phyloP scores from a whole-genome alignment of 2,329 filamentous ascomycete genomes.

The Chaetothyriales sp. region DNA sequence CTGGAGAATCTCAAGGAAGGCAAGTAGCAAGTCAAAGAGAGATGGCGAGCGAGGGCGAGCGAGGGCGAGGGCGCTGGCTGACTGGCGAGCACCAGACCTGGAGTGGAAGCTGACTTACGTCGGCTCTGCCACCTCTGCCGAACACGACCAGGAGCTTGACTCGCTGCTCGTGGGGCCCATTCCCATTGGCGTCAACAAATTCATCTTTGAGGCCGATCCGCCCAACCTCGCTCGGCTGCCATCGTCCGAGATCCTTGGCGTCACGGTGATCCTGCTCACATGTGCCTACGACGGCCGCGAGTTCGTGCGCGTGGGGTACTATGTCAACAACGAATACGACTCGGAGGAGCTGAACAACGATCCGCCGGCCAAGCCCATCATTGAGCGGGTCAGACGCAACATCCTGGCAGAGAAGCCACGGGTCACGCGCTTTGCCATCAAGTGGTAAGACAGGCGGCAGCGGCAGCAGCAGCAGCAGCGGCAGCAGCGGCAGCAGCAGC shows the following conservation, averaged over 20 bases:
- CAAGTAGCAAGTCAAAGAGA: slow-evolving; percentile 24
- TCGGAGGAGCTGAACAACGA: slow-evolving; percentile 78
- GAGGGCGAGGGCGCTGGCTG: slow-evolving; percentile 12
- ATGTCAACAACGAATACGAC: slow-evolving; percentile 98
- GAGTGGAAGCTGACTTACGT: slow-evolving; percentile 99
- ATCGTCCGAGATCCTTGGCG: slow-evolving; percentile 85
- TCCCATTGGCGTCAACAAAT: slow-evolving; percentile 95
- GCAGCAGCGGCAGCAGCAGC: too few relatives aligned
- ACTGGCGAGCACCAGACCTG: slow-evolving; percentile 50
- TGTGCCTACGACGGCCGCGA: slow-evolving; percentile 94
- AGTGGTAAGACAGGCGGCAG: slow-evolving; percentile 54
- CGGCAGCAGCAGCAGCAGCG: too few relatives aligned
- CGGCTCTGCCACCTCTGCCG: slow-evolving; percentile 89
- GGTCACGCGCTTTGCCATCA: slow-evolving; percentile 95
- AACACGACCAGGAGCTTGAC: slow-evolving; percentile 97
- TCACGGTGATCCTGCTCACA: slow-evolving; percentile 90
- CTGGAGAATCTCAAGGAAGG: slow-evolving; percentile 89
- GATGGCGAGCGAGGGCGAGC: too few relatives aligned
- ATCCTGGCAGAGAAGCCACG: slow-evolving; percentile 93
- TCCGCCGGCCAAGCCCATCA: slow-evolving; percentile 78
- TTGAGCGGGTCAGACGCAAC: slow-evolving; percentile 84
- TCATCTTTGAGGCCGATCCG: slow-evolving; percentile 89
- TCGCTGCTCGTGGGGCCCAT: slow-evolving; percentile 94
- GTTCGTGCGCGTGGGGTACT: slow-evolving; percentile 96
- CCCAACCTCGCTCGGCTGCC: slow-evolving; percentile 85